These are phyloP conservation scores for Oemleria cerasiformis DNA, from an alignment of 306 rosid genomes.

Conservation along the genomic window DNA sequence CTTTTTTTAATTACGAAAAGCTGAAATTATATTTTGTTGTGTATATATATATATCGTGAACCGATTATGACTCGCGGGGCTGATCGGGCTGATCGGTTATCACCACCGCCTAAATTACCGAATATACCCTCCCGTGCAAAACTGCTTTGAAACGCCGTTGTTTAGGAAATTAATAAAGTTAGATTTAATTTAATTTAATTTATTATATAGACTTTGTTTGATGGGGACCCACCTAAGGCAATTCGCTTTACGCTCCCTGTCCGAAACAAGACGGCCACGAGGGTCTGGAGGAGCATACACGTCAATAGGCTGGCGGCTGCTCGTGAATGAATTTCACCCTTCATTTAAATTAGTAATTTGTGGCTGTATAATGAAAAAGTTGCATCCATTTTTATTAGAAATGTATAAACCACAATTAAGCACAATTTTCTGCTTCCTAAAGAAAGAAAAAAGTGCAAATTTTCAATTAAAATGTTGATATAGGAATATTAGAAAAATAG, in stretches of 20 bases:
- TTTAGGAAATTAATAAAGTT: no score
- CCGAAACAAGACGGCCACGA: neutral
- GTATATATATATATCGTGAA: neutral
- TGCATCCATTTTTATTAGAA: no score
- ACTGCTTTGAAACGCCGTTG: no score
- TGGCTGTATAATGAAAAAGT: no score
- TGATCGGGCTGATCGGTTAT: neutral
- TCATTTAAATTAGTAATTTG: neutral
- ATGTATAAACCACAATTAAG: no score
- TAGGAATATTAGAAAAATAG: no score
- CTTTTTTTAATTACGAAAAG: conserved; percentile 7
- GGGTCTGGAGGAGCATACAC: neutral
- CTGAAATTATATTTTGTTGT: neutral
- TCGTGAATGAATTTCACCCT: neutral
- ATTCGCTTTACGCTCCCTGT: neutral
- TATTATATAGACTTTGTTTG: no score
- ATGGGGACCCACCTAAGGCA: neutral
- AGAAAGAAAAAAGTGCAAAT: no score
- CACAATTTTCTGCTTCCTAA: no score
- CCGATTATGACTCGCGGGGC: neutral
- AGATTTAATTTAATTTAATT: no score
- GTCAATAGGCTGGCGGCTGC: neutral
- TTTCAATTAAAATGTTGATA: no score
- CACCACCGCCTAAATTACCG: neutral
- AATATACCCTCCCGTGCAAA: no score